Percentiles rank a stretch among this genome's conserved stretches.
phyloP scores from a whole-genome alignment of 2,329 filamentous ascomycete species.

The Phaeoacremonium minimum region DNA sequence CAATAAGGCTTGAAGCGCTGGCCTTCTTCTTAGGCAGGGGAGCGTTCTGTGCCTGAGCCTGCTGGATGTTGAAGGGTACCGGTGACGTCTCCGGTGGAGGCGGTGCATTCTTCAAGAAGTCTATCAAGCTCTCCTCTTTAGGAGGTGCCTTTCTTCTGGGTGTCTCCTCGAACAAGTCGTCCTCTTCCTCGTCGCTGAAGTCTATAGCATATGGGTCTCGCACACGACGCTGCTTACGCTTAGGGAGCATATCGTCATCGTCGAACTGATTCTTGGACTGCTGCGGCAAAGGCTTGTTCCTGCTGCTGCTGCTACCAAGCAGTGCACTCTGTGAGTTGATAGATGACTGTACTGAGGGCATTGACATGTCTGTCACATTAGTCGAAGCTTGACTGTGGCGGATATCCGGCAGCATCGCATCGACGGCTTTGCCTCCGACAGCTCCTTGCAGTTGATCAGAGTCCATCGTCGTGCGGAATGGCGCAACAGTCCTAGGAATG shows the following conservation, averaged over 20 bases:
- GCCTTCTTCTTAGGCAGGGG: slow-evolving; percentile 60
- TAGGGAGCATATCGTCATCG: slow-evolving; percentile 55
- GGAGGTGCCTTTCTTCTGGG: slow-evolving; percentile 36
- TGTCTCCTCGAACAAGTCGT: slow-evolving; percentile 43
- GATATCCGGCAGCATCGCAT: slow-evolving; percentile 52
- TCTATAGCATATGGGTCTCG: slow-evolving; percentile 95
- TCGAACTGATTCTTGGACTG: slow-evolving; percentile 26
- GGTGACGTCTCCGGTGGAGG: slow-evolving; percentile 52
- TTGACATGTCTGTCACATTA: slow-evolving; percentile 53
- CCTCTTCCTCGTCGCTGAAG: slow-evolving; percentile 64
- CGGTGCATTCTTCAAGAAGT: slow-evolving; percentile 67
- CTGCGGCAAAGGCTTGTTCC: slow-evolving; percentile 29
- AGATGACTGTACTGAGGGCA: slow-evolving; percentile 56
- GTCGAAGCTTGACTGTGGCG: slow-evolving; percentile 54
- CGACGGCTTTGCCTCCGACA: slow-evolving; percentile 50
- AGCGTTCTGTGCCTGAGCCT: slow-evolving; percentile 22
- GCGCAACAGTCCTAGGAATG: slow-evolving; percentile 78
- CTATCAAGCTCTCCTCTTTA: slow-evolving; percentile 65
- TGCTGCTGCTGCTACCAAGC: slow-evolving; percentile 33
- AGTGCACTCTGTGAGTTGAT: slow-evolving; percentile 74
- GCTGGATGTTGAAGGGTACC: slow-evolving; percentile 25
- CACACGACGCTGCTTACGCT: slow-evolving; percentile 71
- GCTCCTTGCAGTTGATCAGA: slow-evolving; percentile 67
- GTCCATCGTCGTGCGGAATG: slow-evolving; percentile 81
- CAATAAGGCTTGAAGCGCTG: slow-evolving; percentile 58